Conservation (phyloP, 2,329 filamentous ascomycete genomes). For the Monilinia fructigena region DNA sequence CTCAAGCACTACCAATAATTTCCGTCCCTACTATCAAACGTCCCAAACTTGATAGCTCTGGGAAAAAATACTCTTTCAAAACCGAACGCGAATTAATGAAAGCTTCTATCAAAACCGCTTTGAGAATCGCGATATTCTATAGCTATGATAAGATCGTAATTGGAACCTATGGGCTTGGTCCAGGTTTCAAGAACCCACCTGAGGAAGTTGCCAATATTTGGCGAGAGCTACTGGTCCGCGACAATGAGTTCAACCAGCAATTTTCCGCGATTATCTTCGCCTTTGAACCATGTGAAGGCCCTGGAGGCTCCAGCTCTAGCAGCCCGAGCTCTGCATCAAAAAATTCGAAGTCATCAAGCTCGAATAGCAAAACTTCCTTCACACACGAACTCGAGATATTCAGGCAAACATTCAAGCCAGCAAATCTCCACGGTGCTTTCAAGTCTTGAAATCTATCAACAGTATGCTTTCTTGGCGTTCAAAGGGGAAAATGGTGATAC, state of each 20-base stretch:
- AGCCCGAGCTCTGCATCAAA: constrained; percentile 30
- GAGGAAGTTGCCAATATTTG: constrained; percentile 64
- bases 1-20: constrained; percentile 61
- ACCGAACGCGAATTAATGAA: constrained; percentile 69
- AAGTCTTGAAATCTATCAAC: constrained; percentile 6
- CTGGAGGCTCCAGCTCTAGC: constrained; percentile 43
- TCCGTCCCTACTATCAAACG: constrained; percentile 70
- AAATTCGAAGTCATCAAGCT: constrained; percentile 10
- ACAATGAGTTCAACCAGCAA: constrained; percentile 60
- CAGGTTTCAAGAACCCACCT: constrained; percentile 62
- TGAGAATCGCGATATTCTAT: constrained; percentile 66
- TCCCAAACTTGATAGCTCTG: constrained; percentile 68
- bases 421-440: constrained; percentile 24
- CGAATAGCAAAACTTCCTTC: constrained; percentile 19
- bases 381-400: constrained; percentile 21
- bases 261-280: constrained; percentile 63
- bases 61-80: constrained; percentile 68
- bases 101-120: constrained; percentile 69
- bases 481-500: constrained; percentile 5
- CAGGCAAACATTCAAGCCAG: constrained; percentile 23
- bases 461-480: constrained; percentile 8
- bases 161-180: constrained; percentile 64
- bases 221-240: constrained; percentile 63
- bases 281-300: constrained; percentile 55
- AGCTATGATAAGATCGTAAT: constrained; percentile 58